These are phyloP conservation scores for Penicillium sp. DNA, from an alignment of 2,329 filamentous ascomycete species.

Conservation along the genomic window DNA sequence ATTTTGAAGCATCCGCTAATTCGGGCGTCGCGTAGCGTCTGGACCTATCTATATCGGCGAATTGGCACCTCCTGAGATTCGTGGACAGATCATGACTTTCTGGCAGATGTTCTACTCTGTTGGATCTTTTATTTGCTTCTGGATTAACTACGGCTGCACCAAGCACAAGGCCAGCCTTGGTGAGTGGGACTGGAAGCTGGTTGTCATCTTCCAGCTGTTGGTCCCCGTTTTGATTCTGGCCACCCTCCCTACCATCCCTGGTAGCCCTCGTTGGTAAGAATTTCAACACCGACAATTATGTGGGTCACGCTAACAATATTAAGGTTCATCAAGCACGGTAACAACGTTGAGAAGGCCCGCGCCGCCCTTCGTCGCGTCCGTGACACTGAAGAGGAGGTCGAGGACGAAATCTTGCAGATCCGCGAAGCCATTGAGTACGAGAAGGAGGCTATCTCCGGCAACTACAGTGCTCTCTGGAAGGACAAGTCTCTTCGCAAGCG, in stretches of 20 bases:
- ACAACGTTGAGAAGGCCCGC: constrained; percentile 63
- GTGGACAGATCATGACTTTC: constrained; percentile 68
- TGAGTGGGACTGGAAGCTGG: constrained; percentile 73
- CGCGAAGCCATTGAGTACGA: constrained; percentile 71
- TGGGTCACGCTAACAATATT: constrained; percentile 7
- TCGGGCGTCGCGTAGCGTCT: constrained; percentile 49
- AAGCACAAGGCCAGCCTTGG: constrained; percentile 59
- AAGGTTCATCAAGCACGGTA: constrained; percentile 58
- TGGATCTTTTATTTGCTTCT: constrained; percentile 66
- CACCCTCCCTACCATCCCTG: constrained; percentile 67
- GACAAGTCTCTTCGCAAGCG: constrained; percentile 69
- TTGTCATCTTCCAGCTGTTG: constrained; percentile 73
- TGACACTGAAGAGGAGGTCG: constrained; percentile 65
- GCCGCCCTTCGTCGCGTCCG: constrained; percentile 62
- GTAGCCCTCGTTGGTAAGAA: constrained; percentile 64
- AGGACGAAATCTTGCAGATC: constrained; percentile 66
- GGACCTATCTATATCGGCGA: constrained; percentile 73
- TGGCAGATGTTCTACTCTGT: constrained; percentile 71
- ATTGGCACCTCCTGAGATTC: constrained; percentile 64
- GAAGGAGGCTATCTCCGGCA: constrained; percentile 65
- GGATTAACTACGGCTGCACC: constrained; percentile 66
- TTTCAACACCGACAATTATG: neutral
- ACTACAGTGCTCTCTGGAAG: constrained; percentile 69
- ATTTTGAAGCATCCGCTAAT: constrained; percentile 9
- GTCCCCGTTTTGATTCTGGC: constrained; percentile 64